These are phyloP conservation scores for Botrytis byssoidea DNA, from an alignment of 2,329 filamentous ascomycete genomes.

Conservation along the genomic window DNA sequence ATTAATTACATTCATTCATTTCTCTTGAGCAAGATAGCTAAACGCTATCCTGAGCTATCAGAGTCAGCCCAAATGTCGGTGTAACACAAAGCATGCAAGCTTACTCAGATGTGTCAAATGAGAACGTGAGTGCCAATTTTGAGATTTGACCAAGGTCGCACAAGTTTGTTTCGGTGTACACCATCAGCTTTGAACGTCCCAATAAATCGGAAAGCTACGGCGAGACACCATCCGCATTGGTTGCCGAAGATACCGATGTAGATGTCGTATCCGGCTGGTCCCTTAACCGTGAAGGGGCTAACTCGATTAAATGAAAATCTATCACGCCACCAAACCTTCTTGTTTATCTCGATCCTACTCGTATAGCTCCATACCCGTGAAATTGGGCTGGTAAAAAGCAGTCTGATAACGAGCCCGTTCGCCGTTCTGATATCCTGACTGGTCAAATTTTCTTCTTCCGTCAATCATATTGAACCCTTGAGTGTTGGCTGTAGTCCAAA, in stretches of 20 bases:
- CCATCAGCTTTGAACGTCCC: not conserved
- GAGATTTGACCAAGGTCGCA: constrained; percentile 11
- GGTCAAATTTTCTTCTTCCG: constrained; percentile 3
- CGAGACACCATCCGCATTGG: constrained; percentile 11
- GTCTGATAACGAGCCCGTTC: not conserved
- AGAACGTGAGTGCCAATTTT: not conserved
- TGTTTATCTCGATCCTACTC: constrained; percentile 7
- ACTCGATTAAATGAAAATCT: constrained; percentile 7
- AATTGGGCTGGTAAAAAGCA: not conserved
- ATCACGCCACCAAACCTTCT: constrained; percentile 12
- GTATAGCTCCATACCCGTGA: not conserved
- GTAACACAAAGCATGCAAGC: constrained; percentile 19
- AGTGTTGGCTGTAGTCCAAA: constrained; percentile 7
- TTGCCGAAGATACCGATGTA: constrained; percentile 16
- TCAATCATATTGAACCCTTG: not conserved
- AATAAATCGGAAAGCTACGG: constrained; percentile 5
- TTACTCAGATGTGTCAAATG: constrained; percentile 15
- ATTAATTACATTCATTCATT: not conserved
- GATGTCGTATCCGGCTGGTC: not conserved
- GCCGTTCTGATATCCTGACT: constrained; percentile 6
- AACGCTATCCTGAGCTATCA: not conserved
- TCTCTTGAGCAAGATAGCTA: not conserved
- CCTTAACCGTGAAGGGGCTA: constrained; percentile 3
- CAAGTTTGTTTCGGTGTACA: constrained; percentile 12
- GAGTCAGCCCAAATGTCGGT: constrained; percentile 20